Conservation (phyloP, 495 filamentous ascomycete genomes). For the Neurospora discreta region DNA sequence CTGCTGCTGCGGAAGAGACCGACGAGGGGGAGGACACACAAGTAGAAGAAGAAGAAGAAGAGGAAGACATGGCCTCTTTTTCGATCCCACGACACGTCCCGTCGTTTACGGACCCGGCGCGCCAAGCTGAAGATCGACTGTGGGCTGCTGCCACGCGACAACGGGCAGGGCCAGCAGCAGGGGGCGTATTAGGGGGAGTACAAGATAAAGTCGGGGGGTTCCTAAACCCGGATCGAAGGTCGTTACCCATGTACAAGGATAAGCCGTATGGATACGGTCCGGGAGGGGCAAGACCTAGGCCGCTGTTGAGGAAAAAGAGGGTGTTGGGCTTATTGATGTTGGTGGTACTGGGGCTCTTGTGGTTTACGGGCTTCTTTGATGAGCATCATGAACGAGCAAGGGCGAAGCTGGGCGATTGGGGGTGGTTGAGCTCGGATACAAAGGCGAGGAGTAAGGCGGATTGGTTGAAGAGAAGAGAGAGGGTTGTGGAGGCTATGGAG, state of each 20-base stretch:
- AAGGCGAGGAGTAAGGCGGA: slow-evolving; percentile 35
- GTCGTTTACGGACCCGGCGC: slow-evolving; percentile 57
- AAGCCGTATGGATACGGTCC: slow-evolving; percentile 70
- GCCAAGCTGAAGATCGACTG: slow-evolving; percentile 53
- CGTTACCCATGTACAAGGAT: slow-evolving; percentile 96
- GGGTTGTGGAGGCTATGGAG: slow-evolving; percentile 81
- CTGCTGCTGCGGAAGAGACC: background rate
- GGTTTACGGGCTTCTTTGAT: slow-evolving; percentile 47
- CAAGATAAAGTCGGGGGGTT: slow-evolving; percentile 32
- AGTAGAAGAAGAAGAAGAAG: background rate
- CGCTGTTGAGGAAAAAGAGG: slow-evolving; percentile 43
- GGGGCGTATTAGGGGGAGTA: slow-evolving; percentile 33
- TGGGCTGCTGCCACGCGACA: slow-evolving; percentile 42
- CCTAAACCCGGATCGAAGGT: slow-evolving; percentile 40
- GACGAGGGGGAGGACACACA: background rate
- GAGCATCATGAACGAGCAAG: slow-evolving; percentile 18
- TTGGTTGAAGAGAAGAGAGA: slow-evolving; percentile 68
- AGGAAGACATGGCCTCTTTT: slow-evolving; percentile 48
- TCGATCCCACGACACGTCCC: slow-evolving; percentile 56
- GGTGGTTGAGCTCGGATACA: slow-evolving; percentile 27
- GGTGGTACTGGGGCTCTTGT: slow-evolving; percentile 40
- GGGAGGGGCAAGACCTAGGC: slow-evolving; percentile 29
- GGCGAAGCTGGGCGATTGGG: slow-evolving; percentile 26
- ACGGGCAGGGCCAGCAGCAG: slow-evolving; percentile 17
- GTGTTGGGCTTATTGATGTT: slow-evolving; percentile 37